Evolutionary conservation across 1,284 basidiomycete species (phyloP), one percentile per base, ranked within the genome.

Genomic region (Gymnopus androsaceus): DNA sequence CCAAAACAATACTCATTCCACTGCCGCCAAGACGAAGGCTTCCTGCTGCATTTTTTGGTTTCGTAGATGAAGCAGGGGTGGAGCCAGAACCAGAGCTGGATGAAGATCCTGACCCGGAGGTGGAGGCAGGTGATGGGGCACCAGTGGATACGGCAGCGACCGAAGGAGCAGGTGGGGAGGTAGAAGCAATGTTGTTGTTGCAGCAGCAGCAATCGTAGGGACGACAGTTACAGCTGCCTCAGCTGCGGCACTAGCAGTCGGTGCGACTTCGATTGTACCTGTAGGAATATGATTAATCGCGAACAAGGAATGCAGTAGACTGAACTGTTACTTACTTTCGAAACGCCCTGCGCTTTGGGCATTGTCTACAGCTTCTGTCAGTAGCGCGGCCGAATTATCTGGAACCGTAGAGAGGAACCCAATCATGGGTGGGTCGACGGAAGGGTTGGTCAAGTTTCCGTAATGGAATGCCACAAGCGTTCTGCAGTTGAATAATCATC

Each of bases 391-490:
- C 12, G 54, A 38, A 37, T 55, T 51, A 2, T 14, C 17, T 2
- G 54, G 54, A 27, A 55, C 54, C 40, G 33, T 55, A 19, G 54
- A 50, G 4, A 55, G 27, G 41, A 55, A 55, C 11, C 54, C 54
- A 11, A 55, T 55, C 23, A 47, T 27, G n/a, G 54, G 54, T 28
- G 54, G 54, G 48, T 55, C 54, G n/a, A 55, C 48, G 14, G 54
- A 55, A 8, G 54, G 54, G 36, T 55, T 47, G 6, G 54, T 55
- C 19, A 55, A 40, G 25, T 55, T 55, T 12, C 54, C 54, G 30
- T 55, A 55, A 37, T 55, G 54, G 27, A 58, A 54, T 45, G 49
- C 45, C 5, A 51, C 52, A 17, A 50, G 33, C 1, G 46, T 57
- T 23, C 51, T 54, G 45, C 1, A 19, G n/a, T 42, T 21, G 11